Conservation (phyloP, 1,139 yeast species). For the Pichia terricola region DNA sequence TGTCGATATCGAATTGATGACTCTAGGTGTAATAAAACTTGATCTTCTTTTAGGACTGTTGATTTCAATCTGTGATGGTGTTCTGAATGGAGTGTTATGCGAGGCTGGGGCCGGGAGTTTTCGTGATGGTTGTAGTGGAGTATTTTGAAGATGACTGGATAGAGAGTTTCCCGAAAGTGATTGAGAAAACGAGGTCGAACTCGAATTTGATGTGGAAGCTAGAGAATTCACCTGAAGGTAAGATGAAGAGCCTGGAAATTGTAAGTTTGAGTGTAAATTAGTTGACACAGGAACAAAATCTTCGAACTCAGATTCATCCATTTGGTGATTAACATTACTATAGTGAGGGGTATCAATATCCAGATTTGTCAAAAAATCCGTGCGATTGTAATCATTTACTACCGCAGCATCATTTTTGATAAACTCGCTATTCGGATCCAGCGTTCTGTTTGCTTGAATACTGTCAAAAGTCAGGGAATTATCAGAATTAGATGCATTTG, state of each 20-base stretch:
- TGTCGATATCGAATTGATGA: slow-evolving; percentile 3
- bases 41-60: slow-evolving; percentile 22
- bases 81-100: slow-evolving; percentile 3
- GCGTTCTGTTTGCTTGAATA: neutral
- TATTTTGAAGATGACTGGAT: slow-evolving; percentile 14
- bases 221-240: slow-evolving; percentile 25
- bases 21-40: slow-evolving; percentile 17
- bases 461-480: slow-evolving; percentile 6
- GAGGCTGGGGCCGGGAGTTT: slow-evolving; percentile 4
- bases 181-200: slow-evolving; percentile 6
- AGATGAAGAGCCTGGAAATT: slow-evolving; percentile 24
- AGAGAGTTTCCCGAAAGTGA: slow-evolving; percentile 22
- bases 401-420: neutral
- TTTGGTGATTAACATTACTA: neutral
- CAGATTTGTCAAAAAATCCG: neutral
- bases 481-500: slow-evolving; percentile 1
- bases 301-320: slow-evolving; percentile 9
- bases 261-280: slow-evolving; percentile 16
- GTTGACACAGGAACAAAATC: slow-evolving; percentile 22
- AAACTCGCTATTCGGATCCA: slow-evolving; percentile 3
- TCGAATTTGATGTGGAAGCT: slow-evolving; percentile 33
- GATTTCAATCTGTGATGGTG: slow-evolving; percentile 12
- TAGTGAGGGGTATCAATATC: neutral
- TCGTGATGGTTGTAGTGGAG: slow-evolving; percentile 15
- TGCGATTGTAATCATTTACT: neutral